Percentiles rank a stretch among this genome's conserved stretches.
Evolutionary conservation across 352 stramenopile genomes (phyloP).

Genomic region (Phytopythium aichiense): DNA sequence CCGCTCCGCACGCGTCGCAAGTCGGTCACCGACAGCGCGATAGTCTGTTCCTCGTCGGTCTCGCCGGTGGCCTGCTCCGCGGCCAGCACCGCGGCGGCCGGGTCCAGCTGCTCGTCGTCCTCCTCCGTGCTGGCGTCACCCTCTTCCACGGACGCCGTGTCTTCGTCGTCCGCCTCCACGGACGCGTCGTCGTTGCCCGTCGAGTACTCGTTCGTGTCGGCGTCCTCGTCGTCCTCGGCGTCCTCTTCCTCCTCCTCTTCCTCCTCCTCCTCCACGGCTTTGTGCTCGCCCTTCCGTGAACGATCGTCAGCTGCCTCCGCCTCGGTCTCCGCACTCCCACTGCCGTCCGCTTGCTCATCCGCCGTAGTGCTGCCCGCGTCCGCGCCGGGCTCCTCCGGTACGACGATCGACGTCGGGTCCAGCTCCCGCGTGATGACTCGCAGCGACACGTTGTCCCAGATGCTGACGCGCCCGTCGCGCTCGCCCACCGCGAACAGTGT

Average conservation of each 20-base stretch:
- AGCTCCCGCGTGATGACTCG: slow-evolving; percentile 76
- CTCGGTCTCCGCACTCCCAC: neutral
- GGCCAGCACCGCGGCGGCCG: neutral
- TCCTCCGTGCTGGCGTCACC: slow-evolving; percentile 26
- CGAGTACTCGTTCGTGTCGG: slow-evolving; percentile 22
- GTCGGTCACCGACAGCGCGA: slow-evolving; percentile 37
- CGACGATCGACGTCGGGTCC: slow-evolving; percentile 55
- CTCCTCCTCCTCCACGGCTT: neutral
- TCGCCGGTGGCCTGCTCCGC: slow-evolving; percentile 3
- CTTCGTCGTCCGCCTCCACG: slow-evolving; percentile 39
- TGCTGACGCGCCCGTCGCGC: slow-evolving; percentile 70
- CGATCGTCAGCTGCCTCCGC: neutral
- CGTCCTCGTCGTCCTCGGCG: slow-evolving; percentile 24
- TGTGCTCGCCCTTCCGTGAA: neutral
- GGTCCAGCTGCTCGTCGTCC: slow-evolving; percentile 12
- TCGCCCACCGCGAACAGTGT: slow-evolving; percentile 75
- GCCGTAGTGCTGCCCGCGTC: neutral
- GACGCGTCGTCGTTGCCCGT: slow-evolving; percentile 29
- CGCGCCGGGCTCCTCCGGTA: slow-evolving; percentile 22
- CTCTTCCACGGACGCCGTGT: slow-evolving; percentile 25
- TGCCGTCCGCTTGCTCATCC: neutral
- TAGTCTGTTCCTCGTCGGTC: slow-evolving; percentile 17
- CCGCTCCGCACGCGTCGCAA: slow-evolving; percentile 43
- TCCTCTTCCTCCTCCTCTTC: slow-evolving; percentile 10
- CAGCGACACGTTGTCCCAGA: slow-evolving; percentile 82